Base-by-base conservation (phyloP, 768 basidiomycete genomes). In the Pleurotus giganteus region DNA sequence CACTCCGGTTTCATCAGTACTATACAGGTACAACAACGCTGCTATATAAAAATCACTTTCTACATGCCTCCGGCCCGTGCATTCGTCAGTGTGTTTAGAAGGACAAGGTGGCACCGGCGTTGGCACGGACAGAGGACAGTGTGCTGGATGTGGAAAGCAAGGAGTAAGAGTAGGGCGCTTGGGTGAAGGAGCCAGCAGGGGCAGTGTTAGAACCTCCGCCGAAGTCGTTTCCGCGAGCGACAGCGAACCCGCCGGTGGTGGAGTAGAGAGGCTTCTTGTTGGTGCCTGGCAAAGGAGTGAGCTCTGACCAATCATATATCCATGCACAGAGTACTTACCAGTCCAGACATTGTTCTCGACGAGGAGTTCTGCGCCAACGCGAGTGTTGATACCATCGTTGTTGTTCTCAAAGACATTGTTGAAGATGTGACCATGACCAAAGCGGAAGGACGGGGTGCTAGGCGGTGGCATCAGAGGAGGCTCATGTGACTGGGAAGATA, bases 291-390 rank as follows among this genome's bases (percentile, higher is more conserved):
- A n/a, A n/a, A n/a, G n/a, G n/a, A n/a, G n/a, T n/a, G n/a, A n/a
- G 4, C 9, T 32, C 21, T 19, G 7, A 19, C n/a, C 2, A 9
- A 11, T 51, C n/a, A 21, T 29, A 11, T 17, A 32, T 21, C 19
- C 42, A 13, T 12, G 21, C 2, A 13, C 23, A 27, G 37, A 41
- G 17, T n/a, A 13, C 62, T 19, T 63, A 66, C 69, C 73, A 24
- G 68, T 72, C 71, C 70, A 77, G 19, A 77, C 71, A 58, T 78
- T 78, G 69, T 76, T 76, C 62, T 78, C 74, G 52, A 77, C 74
- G 23, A 78, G 69, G 51, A 76, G 73, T 59, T 76, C 73, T 47
- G 76, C 77, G 59, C 72, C 75, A 60, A 71, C 68, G 55, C 74
- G 70, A 39, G 74, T 73, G 65, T 74, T 74, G 55, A 77, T 75